These are phyloP conservation scores for Xylaria sp. DNA, from an alignment of 2,329 filamentous ascomycete species.

Conservation along the genomic window DNA sequence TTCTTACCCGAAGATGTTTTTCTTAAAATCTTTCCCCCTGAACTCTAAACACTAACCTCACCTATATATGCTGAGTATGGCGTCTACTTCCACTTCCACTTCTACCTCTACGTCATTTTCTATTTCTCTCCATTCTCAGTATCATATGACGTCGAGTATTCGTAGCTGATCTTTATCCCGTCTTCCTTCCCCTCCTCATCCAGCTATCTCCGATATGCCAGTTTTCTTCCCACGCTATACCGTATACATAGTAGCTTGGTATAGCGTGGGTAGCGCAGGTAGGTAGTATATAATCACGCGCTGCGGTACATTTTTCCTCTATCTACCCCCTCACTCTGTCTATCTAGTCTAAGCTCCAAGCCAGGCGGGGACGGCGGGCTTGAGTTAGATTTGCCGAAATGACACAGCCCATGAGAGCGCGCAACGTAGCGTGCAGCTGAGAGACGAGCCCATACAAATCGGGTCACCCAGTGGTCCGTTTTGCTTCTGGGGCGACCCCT, in stretches of 20 bases:
- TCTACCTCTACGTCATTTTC: neutral
- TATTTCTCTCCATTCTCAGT: neutral
- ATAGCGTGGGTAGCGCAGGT: neutral
- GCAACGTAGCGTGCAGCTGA: conserved; percentile 41
- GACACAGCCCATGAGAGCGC: conserved; percentile 38
- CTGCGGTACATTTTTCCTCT: conserved; percentile 8
- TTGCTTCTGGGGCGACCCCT: conserved; percentile 35
- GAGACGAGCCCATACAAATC: conserved; percentile 31
- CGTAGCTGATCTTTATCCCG: neutral
- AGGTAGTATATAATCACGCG: conserved; percentile 10
- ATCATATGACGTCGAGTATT: neutral
- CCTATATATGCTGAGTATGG: neutral
- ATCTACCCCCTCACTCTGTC: neutral
- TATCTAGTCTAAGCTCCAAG: conserved; percentile 19
- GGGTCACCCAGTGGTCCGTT: conserved; percentile 34
- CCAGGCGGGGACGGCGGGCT: conserved; percentile 34
- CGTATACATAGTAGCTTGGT: neutral
- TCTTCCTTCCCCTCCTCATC: neutral
- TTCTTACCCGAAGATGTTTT: conserved; percentile 24
- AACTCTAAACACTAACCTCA: neutral
- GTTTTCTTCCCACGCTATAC: neutral
- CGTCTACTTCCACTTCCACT: no score
- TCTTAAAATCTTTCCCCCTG: neutral
- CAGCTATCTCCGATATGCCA: neutral
- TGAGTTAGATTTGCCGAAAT: conserved; percentile 39